Evolutionary conservation across 2,329 filamentous ascomycete species (phyloP).

Genomic region (Penicillium oxalicum): DNA sequence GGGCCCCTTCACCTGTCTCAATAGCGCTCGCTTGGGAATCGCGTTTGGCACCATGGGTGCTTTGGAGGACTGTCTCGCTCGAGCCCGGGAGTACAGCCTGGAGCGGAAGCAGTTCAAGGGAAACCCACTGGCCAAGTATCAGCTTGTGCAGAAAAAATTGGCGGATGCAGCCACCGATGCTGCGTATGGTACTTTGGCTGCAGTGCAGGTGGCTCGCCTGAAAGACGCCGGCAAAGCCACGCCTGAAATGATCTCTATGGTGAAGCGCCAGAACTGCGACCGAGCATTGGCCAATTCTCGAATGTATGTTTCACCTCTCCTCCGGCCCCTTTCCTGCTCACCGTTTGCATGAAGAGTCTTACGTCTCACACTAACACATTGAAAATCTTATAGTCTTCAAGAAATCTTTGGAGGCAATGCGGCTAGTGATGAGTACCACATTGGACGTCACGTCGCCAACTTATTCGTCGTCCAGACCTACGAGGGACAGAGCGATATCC

Average conservation of each 20-base stretch:
- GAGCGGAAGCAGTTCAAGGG: conserved; percentile 94
- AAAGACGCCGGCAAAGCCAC: conserved; percentile 85
- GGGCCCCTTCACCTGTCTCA: conserved; percentile 90
- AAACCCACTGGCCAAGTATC: conserved; percentile 91
- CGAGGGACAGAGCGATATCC: conserved; percentile 96
- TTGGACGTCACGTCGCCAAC: conserved; percentile 91
- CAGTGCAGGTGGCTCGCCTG: conserved; percentile 81
- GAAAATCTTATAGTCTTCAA: conserved; percentile 56
- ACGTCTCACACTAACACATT: conserved; percentile 10
- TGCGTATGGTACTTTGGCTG: conserved; percentile 82
- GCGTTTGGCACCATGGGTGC: conserved; percentile 91
- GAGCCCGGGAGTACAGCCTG: conserved; percentile 79
- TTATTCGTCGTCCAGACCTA: conserved; percentile 97
- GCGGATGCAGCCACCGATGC: conserved; percentile 88
- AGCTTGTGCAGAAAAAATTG: conserved; percentile 96
- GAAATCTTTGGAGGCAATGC: conserved; percentile 97
- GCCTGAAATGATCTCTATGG: conserved; percentile 94
- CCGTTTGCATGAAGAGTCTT: not conserved
- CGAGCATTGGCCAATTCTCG: conserved; percentile 73
- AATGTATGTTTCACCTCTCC: conserved; percentile 39
- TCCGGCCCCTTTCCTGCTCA: not conserved
- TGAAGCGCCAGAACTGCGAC: conserved; percentile 98
- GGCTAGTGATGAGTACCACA: conserved; percentile 94
- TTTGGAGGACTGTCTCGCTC: conserved; percentile 79
- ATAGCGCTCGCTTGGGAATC: conserved; percentile 89